Conservation (phyloP, 2,329 filamentous ascomycete species). For the Cephalotrichum gorgonifer region DNA sequence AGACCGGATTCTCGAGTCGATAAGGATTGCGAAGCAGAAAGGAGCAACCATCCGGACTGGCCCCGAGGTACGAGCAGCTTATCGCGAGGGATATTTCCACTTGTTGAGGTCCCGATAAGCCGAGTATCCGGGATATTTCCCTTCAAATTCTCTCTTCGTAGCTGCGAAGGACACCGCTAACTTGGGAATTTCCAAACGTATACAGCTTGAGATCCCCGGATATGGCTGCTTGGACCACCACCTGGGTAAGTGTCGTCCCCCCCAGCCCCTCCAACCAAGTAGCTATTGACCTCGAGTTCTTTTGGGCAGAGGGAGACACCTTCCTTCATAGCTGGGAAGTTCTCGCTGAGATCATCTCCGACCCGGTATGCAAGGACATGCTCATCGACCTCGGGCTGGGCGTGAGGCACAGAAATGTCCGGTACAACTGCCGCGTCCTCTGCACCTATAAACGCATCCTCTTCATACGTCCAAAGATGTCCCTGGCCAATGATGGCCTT, state of each 20-base stretch:
- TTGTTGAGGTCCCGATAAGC: no score
- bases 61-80: constrained; percentile 25
- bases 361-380: constrained; percentile 17
- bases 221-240: constrained; percentile 23
- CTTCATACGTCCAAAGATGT: constrained; percentile 14
- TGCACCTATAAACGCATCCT: constrained; percentile 18
- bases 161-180: no score
- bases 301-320: constrained; percentile 15
- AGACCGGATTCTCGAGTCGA: constrained; percentile 52
- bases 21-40: constrained; percentile 45
- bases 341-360: constrained; percentile 19
- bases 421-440: constrained; percentile 26
- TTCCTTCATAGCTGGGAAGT: constrained; percentile 21
- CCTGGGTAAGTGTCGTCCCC: constrained; percentile 13
- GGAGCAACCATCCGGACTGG: constrained; percentile 54
- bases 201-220: constrained; percentile 22
- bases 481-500: constrained; percentile 24
- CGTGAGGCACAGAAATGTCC: constrained; percentile 20
- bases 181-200: not conserved
- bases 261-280: not conserved
- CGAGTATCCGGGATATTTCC: no score
- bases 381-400: constrained; percentile 23
- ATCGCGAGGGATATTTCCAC: not conserved
- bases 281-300: not conserved
- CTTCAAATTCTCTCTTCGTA: no score